phyloP scores from a whole-genome alignment of 2,329 filamentous ascomycete species.

The Aspergillus pseudotamarii region DNA sequence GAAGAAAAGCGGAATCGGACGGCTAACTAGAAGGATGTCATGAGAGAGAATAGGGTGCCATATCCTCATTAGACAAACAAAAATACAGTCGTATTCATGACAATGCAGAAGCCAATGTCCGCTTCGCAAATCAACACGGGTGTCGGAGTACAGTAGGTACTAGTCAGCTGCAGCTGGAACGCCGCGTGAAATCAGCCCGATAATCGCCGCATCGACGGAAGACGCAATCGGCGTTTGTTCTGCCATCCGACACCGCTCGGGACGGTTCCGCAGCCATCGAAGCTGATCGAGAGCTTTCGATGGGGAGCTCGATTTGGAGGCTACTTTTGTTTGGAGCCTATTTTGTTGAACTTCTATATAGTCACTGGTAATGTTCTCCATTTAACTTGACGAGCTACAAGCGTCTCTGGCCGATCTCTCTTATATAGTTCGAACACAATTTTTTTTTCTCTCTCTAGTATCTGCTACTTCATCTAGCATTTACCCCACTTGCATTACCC shows the following conservation, averaged over 20 bases:
- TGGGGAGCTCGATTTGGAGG: slow-evolving; percentile 2
- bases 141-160: not conserved
- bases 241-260: slow-evolving; percentile 33
- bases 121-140: slow-evolving; percentile 5
- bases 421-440: not conserved
- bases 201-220: slow-evolving; percentile 17
- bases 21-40: slow-evolving; percentile 30
- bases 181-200: slow-evolving; percentile 13
- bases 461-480: not conserved
- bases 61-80: slow-evolving; percentile 28
- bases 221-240: slow-evolving; percentile 25
- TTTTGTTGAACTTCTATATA: not conserved
- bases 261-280: slow-evolving; percentile 25
- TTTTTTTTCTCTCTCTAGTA: not conserved
- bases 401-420: not conserved
- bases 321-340: not conserved
- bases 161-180: slow-evolving; percentile 10
- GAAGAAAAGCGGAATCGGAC: slow-evolving; percentile 23
- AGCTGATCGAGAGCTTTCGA: slow-evolving; percentile 38
- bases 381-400: not conserved
- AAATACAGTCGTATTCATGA: slow-evolving; percentile 21
- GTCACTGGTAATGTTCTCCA: not conserved
- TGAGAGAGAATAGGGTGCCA: slow-evolving; percentile 32
- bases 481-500: slow-evolving; percentile 22
- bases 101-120: slow-evolving; percentile 13